Base-by-base conservation (phyloP, 140 eudicot genomes). In the Oenanthe javanica region DNA sequence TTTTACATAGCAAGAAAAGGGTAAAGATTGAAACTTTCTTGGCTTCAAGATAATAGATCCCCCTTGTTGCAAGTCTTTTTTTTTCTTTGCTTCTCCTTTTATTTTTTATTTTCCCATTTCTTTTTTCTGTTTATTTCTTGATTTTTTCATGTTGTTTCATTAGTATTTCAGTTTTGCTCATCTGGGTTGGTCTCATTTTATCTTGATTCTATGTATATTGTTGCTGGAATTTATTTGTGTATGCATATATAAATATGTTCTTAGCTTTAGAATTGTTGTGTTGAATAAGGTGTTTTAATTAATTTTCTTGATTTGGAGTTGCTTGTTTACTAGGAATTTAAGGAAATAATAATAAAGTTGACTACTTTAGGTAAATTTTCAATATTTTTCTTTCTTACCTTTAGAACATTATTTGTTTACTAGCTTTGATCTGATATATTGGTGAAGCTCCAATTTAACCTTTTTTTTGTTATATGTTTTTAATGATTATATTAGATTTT, bases 1-100 rank as follows among this genome's bases (percentile, higher is more conserved):
- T 79, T 79, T 83, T 54, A 64, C 83, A 11, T 21, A 19, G 27
- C 55, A 50, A 77, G 9, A 16, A 27, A 55, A 31, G 74, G 47
- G 69, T 61, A n/a, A 70, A 49, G 72, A 52, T 55, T 52, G 25
- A 87, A 80, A 79, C 84, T 88, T 83, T 86, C 92, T 88, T 90
- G 42, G 87, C 92, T 89, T 88, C 83, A 84, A 91, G 84, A 81
- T 84, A 86, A 87, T 89, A 78, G 92, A 93, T 91, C 84, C 97
- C 86, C 93, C 83, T 86, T 61, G 91, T 87, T 91, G 94, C 91
- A 93, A 91, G 98, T 90, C 83, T 91, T 79, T 81, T 42, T 42
- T 42, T 31, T n/a, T n/a, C 55, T 90, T 93, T 84, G 61, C 81
- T 84, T 74, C 67, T 69, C 40, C 79, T 76, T 79, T 76, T 73